A percentile compares a stretch with the other conserved stretches of the same genome.
These are phyloP conservation scores for Corylus americana DNA, from an alignment of 306 rosid species.

Conservation along the genomic window DNA sequence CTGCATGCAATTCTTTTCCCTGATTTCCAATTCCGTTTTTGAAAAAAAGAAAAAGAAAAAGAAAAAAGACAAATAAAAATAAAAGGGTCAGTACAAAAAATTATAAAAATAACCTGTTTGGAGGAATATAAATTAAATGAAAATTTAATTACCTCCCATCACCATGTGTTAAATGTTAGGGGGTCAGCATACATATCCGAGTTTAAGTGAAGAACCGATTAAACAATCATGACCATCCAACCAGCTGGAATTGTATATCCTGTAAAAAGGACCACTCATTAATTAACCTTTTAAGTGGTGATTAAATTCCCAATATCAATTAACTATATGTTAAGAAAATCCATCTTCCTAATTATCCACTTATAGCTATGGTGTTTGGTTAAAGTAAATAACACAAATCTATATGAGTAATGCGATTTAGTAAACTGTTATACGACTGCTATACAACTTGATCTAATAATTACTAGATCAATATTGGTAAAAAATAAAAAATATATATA, in stretches of 20 bases:
- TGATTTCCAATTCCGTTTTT: background rate
- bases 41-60: too few species aligned
- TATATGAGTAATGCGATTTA: too few species aligned
- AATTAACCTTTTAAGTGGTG: too few species aligned
- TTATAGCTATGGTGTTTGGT: too few species aligned
- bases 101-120: background rate
- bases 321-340: too few species aligned
- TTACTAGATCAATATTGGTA: too few species aligned
- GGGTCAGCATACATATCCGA: constrained; percentile 4
- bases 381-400: too few species aligned
- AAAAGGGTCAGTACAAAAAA: background rate
- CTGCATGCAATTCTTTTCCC: constrained; percentile 10
- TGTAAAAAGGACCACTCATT: background rate
- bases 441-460: too few species aligned
- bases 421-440: too few species aligned
- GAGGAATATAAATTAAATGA: background rate
- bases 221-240: constrained; percentile 5
- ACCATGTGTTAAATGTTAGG: constrained; percentile 8
- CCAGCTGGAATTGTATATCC: constrained; percentile 16
- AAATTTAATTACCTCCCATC: constrained; percentile 13
- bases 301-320: too few species aligned
- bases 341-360: too few species aligned
- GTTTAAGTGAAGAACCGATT: constrained; percentile 1
- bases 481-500: too few species aligned
- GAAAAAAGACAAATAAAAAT: background rate